phyloP scores from a whole-genome alignment of 305 asterid species.

The Solanum hybrid region DNA sequence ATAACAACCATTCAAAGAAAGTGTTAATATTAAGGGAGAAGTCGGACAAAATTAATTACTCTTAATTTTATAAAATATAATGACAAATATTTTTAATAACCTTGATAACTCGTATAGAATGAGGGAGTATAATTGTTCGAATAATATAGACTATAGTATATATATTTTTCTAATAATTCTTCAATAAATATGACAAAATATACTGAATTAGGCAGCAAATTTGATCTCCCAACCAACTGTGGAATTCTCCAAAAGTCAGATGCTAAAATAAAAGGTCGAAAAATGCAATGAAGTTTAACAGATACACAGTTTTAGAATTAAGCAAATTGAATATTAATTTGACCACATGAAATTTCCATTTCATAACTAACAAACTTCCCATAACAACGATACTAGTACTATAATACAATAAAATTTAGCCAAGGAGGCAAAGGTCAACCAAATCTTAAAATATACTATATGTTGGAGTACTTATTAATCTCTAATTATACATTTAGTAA shows the following conservation, averaged over 20 bases:
- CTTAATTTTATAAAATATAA: neutral
- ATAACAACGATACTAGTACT: neutral
- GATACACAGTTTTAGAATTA: neutral
- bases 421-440: neutral
- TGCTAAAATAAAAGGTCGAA: neutral
- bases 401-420: neutral
- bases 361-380: neutral
- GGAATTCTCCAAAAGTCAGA: neutral
- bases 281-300: neutral
- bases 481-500: neutral
- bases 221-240: neutral
- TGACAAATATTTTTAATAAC: neutral
- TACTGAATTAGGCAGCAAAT: neutral
- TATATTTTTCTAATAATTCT: neutral
- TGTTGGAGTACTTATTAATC: neutral
- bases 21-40: neutral
- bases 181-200: neutral
- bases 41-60: neutral
- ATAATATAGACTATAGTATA: neutral
- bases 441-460: neutral
- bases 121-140: neutral
- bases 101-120: neutral
- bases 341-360: conserved; percentile 8
- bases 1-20: neutral
- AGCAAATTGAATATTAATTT: neutral